These are phyloP conservation scores for Dicorynia guianensis DNA, from an alignment of 306 rosid species.

Conservation along the genomic window DNA sequence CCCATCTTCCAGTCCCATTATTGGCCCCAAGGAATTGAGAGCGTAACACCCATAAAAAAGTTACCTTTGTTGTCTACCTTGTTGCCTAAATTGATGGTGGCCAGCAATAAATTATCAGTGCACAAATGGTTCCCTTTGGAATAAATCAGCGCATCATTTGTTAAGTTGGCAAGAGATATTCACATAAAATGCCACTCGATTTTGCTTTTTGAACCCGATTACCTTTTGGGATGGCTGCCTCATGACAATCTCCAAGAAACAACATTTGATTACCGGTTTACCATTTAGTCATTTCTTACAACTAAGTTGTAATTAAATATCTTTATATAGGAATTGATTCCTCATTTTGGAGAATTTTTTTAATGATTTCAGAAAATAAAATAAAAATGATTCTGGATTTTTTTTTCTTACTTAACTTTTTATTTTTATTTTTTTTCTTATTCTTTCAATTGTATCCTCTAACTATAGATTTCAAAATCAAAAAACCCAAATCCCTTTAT, in stretches of 20 bases:
- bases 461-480: too few species aligned
- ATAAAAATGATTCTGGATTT: too few species aligned
- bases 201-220: conserved; percentile 7
- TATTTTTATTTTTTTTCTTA: too few species aligned
- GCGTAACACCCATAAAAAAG: conserved; percentile 42
- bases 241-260: conserved; percentile 3
- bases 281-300: too few species aligned
- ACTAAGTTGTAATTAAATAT: too few species aligned
- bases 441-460: too few species aligned
- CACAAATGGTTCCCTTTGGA: neutral
- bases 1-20: conserved; percentile 38
- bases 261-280: too few species aligned
- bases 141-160: neutral
- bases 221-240: neutral
- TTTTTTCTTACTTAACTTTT: too few species aligned
- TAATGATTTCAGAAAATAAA: too few species aligned
- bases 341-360: too few species aligned
- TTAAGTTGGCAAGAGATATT: neutral
- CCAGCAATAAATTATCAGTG: conserved; percentile 19
- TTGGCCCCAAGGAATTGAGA: conserved; percentile 44
- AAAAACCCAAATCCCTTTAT: too few species aligned
- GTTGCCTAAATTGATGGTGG: conserved; percentile 42
- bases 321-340: too few species aligned
- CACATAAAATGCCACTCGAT: neutral
- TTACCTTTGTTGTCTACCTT: conserved; percentile 53